These are phyloP conservation scores for Wickerhamomyces strasburgensis DNA, from an alignment of 805 yeast species.

Conservation along the genomic window DNA sequence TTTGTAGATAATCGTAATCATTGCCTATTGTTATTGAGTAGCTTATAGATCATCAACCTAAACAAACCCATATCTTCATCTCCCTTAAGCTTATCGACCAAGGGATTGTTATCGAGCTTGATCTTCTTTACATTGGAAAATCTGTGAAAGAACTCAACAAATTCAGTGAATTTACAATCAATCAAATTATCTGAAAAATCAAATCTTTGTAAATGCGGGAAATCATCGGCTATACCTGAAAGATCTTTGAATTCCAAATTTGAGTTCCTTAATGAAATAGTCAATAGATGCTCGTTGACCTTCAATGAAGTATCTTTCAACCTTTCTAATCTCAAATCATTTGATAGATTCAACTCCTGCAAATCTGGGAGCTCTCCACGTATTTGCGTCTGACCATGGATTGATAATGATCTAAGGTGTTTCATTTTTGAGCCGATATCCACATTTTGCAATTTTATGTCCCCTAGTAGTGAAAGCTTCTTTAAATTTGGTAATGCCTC, in stretches of 20 bases:
- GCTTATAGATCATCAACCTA: constrained; percentile 12
- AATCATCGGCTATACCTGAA: neutral
- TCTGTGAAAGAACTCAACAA: constrained; percentile 6
- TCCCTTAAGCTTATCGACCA: constrained; percentile 5
- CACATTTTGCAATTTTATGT: neutral
- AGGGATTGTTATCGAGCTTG: constrained; percentile 16
- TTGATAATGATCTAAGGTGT: constrained; percentile 4
- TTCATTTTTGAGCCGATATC: constrained; percentile 1
- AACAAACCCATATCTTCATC: constrained; percentile 6
- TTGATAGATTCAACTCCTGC: constrained; percentile 3
- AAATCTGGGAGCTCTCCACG: constrained; percentile 4
- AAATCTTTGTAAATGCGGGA: constrained; percentile 6
- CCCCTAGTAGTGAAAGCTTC: constrained; percentile 9
- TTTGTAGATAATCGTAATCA: no score
- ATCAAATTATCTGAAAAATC: constrained; percentile 10
- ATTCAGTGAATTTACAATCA: constrained; percentile 9
- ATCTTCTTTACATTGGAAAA: constrained; percentile 6
- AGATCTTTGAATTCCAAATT: constrained; percentile 3
- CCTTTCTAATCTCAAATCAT: constrained; percentile 4
- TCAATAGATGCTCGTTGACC: neutral
- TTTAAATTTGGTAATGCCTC: constrained; percentile 7
- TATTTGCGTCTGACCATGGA: constrained; percentile 3
- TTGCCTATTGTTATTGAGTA: constrained; percentile 2
- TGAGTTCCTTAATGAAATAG: neutral
- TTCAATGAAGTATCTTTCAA: constrained; percentile 4